phyloP scores from a whole-genome alignment of 805 yeast species.

The Komagataella phaffii region DNA sequence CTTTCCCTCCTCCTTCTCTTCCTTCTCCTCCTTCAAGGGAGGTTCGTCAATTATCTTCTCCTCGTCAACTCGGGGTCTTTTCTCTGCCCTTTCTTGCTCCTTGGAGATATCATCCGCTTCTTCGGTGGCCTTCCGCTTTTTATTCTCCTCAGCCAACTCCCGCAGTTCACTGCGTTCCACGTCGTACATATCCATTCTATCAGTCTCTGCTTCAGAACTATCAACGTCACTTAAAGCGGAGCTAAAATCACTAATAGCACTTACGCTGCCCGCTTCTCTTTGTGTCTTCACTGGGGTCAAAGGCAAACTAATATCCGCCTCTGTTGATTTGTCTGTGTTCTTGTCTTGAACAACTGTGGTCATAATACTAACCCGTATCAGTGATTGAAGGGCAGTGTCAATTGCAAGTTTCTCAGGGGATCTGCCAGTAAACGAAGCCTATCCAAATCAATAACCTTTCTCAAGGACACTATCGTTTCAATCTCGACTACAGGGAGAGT shows the following conservation, averaged over 20 bases:
- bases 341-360: neutral
- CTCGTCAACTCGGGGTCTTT: neutral
- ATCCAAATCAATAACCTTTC: neutral
- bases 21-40: conserved; percentile 9
- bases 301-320: neutral
- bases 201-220: conserved; percentile 85
- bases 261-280: neutral
- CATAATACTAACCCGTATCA: neutral
- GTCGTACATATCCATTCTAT: conserved; percentile 56
- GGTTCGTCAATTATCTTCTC: neutral
- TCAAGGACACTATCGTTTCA: neutral
- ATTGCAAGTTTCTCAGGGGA: neutral
- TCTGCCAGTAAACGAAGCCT: neutral
- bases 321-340: conserved; percentile 1
- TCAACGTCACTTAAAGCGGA: conserved; percentile 45
- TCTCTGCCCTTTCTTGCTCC: neutral
- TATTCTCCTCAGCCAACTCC: conserved; percentile 18
- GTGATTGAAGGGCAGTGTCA: neutral
- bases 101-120: neutral
- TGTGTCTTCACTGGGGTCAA: neutral
- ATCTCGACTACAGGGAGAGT: neutral
- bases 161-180: conserved; percentile 34
- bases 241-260: conserved; percentile 8
- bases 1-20: conserved; percentile 7
- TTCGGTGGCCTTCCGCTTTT: neutral